A percentile compares a stretch with the other conserved stretches of the same genome.
Conservation (phyloP, 2,329 filamentous ascomycete genomes). For the Lasiodiplodia sp. region DNA sequence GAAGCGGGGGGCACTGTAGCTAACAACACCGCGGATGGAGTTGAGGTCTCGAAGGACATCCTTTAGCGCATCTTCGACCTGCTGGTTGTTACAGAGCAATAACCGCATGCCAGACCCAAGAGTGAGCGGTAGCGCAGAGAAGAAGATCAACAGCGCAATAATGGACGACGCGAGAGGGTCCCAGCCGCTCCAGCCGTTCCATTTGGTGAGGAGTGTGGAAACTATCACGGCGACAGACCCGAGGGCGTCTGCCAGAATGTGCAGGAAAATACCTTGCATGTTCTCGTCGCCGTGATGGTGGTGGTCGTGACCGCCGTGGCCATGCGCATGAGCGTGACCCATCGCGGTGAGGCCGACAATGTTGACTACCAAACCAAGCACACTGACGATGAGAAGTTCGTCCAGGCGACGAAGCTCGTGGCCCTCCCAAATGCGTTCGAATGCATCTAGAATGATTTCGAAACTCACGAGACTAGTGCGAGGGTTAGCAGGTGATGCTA, state of each 20-base stretch:
- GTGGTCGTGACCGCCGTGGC: conserved; percentile 54
- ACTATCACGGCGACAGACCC: conserved; percentile 94
- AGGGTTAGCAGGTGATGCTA: conserved; percentile 31
- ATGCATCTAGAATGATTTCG: conserved; percentile 94
- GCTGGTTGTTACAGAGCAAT: conserved; percentile 82
- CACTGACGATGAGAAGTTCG: conserved; percentile 88
- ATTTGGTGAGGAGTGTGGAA: conserved; percentile 86
- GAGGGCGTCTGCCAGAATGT: conserved; percentile 92
- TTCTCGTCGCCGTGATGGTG: conserved; percentile 85
- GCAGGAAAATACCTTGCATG: conserved; percentile 96
- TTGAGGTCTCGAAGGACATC: conserved; percentile 85
- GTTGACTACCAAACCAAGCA: conserved; percentile 86
- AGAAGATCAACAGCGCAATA: conserved; percentile 91
- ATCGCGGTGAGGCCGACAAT: conserved; percentile 91
- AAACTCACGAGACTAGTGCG: conserved; percentile 81
- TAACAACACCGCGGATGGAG: conserved; percentile 81
- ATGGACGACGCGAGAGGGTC: conserved; percentile 93
- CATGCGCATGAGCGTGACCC: conserved; percentile 65
- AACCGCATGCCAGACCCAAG: conserved; percentile 82
- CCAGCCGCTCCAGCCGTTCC: conserved; percentile 90
- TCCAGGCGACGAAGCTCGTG: conserved; percentile 82
- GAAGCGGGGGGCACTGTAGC: conserved; percentile 87
- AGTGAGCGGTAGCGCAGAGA: conserved; percentile 89
- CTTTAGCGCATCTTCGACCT: conserved; percentile 85
- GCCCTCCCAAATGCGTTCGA: conserved; percentile 85